Evolutionary conservation across 148 eudicot genomes (phyloP), one percentile per base, ranked within the genome.

Genomic region (Hydrangea macrophylla): DNA sequence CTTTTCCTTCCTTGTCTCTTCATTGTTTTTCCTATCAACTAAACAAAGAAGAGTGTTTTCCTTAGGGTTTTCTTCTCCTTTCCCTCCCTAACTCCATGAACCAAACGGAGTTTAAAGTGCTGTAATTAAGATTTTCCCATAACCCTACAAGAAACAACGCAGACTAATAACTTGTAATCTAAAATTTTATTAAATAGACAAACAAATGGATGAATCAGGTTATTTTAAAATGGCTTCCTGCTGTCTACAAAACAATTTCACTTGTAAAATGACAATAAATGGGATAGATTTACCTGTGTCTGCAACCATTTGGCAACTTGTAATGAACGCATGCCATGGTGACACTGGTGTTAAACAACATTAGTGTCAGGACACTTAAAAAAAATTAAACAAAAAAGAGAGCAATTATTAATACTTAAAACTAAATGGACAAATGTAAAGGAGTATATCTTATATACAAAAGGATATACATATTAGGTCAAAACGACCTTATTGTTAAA

Each of bases 281-380:
- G 12, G 3, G 37, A 65, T 31, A 24, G 30, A 58, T 57, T 32
- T 79, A 90, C 96, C 92, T 93, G 98, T 35, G 89, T 79, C 79
- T 88, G 96, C 81, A 93, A 77, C 96, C 98, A 90, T 75, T 82
- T 89, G 24, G 98, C 96, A 45, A 90, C 90, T 81, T 93, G 98
- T 68, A 90, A 58, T 26, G 98, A 93, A 68, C 97, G 81, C 88
- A 88, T 50, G 55, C 97, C 98, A 71, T 90, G 96, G 75, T 93
- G 98, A 78, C 98, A 93, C 97, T 90, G 82, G 31, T 79, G 74
- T 71, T 68, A 73, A 27, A 60, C 36, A 63, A 50, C 72, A 53
- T 32, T 36, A 10, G 31, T 56, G 83, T 60, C 79, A 76, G 61
- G 51, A n/a, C 18, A 59, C 54, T 33, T 27, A 58, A 25, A 48